Evolutionary conservation across 495 filamentous ascomycete genomes (phyloP).

Genomic region (Diplogelasinospora grovesii): DNA sequence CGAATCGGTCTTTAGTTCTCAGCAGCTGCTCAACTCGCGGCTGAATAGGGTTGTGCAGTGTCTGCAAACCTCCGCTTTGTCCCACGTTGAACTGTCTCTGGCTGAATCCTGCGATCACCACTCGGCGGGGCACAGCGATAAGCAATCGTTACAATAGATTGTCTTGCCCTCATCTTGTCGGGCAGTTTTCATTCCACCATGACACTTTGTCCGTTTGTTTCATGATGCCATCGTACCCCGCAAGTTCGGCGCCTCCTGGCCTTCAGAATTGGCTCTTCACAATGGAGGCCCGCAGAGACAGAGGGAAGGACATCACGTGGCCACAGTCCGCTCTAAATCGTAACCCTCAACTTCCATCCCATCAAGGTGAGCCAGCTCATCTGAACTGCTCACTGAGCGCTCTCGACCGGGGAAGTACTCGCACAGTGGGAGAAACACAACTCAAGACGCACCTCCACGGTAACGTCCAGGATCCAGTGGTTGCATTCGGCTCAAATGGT

Average conservation of each 20-base stretch:
- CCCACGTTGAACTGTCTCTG: conserved; percentile 7
- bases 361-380: background rate
- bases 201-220: conserved; percentile 1
- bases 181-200: background rate
- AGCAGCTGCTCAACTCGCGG: conserved; percentile 16
- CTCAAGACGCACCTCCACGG: conserved; percentile 13
- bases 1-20: conserved; percentile 17
- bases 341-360: too few species aligned
- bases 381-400: background rate
- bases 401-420: conserved; percentile 13
- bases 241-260: background rate
- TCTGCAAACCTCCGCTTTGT: conserved; percentile 14
- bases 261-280: background rate
- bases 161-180: conserved; percentile 5
- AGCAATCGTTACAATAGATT: background rate
- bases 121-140: background rate
- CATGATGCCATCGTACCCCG: background rate
- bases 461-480: conserved; percentile 11
- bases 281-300: too few species aligned
- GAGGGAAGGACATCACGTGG: too few species aligned
- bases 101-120: conserved; percentile 12
- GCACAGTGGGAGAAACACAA: conserved; percentile 16
- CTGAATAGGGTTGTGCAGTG: conserved; percentile 13
- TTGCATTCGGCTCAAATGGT: conserved; percentile 20
- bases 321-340: too few species aligned